Conservation (phyloP, 345 rosid species). For the Raphanus raphanistrum region DNA sequence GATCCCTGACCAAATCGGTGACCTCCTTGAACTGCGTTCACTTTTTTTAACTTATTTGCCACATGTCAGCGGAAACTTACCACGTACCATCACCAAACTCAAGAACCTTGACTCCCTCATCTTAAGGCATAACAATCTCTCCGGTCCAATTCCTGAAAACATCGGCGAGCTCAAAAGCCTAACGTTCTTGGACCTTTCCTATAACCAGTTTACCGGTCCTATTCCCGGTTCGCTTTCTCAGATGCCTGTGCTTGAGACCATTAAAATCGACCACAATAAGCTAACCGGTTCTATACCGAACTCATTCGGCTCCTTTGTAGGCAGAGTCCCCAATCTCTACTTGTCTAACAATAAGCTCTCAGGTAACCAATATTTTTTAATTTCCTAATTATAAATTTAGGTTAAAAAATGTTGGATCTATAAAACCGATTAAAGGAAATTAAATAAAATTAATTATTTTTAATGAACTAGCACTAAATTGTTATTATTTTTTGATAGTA, state of each 20-base stretch:
- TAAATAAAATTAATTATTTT: no score
- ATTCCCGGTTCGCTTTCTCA: constrained; percentile 57
- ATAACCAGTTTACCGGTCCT: constrained; percentile 59
- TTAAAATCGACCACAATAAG: constrained; percentile 63
- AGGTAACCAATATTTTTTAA: constrained; percentile 24
- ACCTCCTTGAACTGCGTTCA: constrained; percentile 55
- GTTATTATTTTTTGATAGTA: no score
- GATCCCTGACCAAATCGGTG: constrained; percentile 56
- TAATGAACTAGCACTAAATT: background rate
- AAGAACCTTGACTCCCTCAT: constrained; percentile 51
- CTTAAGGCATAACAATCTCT: constrained; percentile 51
- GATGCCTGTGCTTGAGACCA: constrained; percentile 51
- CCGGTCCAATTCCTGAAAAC: constrained; percentile 56
- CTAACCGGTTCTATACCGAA: constrained; percentile 56
- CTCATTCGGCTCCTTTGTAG: constrained; percentile 58
- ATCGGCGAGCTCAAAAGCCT: constrained; percentile 52
- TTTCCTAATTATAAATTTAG: background rate
- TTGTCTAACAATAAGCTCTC: constrained; percentile 70
- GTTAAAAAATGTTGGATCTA: background rate
- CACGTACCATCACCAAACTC: constrained; percentile 58
- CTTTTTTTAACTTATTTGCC: constrained; percentile 51
- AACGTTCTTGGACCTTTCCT: constrained; percentile 59
- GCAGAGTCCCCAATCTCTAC: constrained; percentile 44
- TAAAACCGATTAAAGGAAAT: no score
- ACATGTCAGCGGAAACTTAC: constrained; percentile 63